Evolutionary conservation across 2,329 filamentous ascomycete species (phyloP).

Genomic region (Sclerotinia trifoliorum): DNA sequence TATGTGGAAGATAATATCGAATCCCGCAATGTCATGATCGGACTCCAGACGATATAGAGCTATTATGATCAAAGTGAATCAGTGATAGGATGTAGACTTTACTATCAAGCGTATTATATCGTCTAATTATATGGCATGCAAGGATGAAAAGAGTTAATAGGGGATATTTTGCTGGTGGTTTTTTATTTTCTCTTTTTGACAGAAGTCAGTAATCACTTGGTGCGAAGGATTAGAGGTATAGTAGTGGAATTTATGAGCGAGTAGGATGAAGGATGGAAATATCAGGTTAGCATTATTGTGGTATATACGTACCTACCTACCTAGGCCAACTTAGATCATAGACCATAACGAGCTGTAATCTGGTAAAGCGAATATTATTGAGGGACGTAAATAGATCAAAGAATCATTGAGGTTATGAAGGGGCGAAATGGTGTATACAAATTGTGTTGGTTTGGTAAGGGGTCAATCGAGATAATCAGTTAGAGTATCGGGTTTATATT

Average conservation of each 20-base stretch:
- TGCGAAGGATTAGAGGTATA: not conserved
- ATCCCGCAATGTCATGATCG: not conserved
- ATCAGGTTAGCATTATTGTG: not conserved
- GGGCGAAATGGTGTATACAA: not conserved
- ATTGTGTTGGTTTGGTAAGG: not conserved
- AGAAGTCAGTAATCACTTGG: rapidly evolving
- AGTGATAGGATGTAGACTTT: not conserved
- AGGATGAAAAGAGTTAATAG: not conserved
- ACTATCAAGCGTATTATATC: not conserved
- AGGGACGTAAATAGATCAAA: not conserved
- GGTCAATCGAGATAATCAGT: not conserved
- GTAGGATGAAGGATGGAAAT: no score
- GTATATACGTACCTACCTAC: not conserved
- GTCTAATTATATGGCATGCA: no score
- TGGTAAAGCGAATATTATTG: not conserved
- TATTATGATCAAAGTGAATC: not conserved
- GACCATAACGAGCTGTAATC: not conserved
- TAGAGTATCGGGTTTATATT: not conserved
- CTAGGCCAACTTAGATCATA: not conserved
- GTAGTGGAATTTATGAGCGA: no score
- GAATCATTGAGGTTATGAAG: not conserved
- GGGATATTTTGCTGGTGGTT: not conserved
- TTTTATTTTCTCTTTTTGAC: not conserved
- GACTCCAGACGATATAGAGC: not conserved
- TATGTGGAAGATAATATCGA: not conserved